Base-by-base conservation (phyloP, 176 grass and related monocot species). In the Ensete ventricosum region DNA sequence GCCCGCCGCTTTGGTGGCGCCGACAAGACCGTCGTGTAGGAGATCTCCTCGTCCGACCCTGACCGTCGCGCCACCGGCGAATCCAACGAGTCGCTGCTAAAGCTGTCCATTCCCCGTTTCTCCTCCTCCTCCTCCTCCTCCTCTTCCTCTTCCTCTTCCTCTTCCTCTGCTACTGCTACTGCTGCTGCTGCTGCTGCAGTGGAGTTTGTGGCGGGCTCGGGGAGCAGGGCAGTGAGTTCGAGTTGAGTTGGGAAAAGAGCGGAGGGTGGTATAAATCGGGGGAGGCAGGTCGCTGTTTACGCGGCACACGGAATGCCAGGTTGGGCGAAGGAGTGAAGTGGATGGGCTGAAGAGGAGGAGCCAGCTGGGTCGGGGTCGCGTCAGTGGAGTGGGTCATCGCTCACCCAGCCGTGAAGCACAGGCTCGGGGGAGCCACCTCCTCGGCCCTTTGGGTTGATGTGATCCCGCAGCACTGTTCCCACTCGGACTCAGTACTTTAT, bases 1-100 rank as follows among this genome's bases (percentile, higher is more conserved):
- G 83, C 75, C 48, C 75, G 59, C 20, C 75, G n/a, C 59, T 77
- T 77, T 12, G 75, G 75, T 49, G 60, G 75, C 21, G 60, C 59
- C 0, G 75, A 77, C 3, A 48, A 77, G 1, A 77, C 75, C 11
- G 75, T 77, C 8, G 75, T 11, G 48, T 65, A 77, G 75, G 20
- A 74, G 52, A 57, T 25, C 62, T 77, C 75, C 49, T 53, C 75
- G 60, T 64, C 75, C 54, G 60, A 64, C 20, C 48, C 59, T 48
- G 58, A 64, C 10, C 60, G 75, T 5, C 1, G 48, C 49, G 59
- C 60, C 0, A n/a, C 1, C 48, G 60, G 75, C 29, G 75, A 77
- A n/a, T 64, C 60, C 20, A 52, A 10, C 14, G 75, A 65, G 75
- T 77, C 60, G 49, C 49, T 66, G 75, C 53, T 55, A 27, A 75